Conservation (phyloP, 1,284 basidiomycete genomes). For the Boletus semigastroideus region DNA sequence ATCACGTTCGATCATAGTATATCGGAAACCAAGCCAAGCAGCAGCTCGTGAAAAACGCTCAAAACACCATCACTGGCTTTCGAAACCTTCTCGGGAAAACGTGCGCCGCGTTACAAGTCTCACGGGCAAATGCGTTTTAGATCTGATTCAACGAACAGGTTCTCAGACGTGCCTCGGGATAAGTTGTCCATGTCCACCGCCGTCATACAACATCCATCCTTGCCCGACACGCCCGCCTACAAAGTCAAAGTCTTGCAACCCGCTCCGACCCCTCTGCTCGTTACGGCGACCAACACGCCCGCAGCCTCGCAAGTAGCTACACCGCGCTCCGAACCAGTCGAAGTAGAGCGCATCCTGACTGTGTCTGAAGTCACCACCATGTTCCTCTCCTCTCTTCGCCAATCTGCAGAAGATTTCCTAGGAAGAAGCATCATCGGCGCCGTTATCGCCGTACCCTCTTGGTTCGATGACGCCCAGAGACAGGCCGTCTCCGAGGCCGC, state of each 20-base stretch:
- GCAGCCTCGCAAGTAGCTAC: slow-evolving; percentile 71
- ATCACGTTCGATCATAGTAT: slow-evolving; percentile 57
- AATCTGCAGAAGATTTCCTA: slow-evolving; percentile 92
- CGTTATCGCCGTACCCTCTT: slow-evolving; percentile 82
- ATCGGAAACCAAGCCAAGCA: slow-evolving; percentile 95
- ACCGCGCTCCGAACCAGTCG: slow-evolving; percentile 77
- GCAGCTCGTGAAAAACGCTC: slow-evolving; percentile 93
- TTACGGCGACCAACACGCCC: slow-evolving; percentile 57
- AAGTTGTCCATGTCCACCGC: slow-evolving; percentile 56
- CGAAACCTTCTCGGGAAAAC: slow-evolving; percentile 92
- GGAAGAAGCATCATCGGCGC: slow-evolving; percentile 81
- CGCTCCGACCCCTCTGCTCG: slow-evolving; percentile 59
- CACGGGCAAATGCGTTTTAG: neutral
- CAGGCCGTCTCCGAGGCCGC: slow-evolving; percentile 75
- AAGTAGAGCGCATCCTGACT: slow-evolving; percentile 75
- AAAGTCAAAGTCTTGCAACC: slow-evolving; percentile 82
- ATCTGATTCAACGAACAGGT: slow-evolving; percentile 43
- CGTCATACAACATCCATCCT: slow-evolving; percentile 74
- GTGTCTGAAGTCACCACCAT: slow-evolving; percentile 84
- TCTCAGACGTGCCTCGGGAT: slow-evolving; percentile 70
- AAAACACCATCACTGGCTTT: slow-evolving; percentile 95
- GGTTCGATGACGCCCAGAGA: slow-evolving; percentile 71
- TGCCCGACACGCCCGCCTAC: slow-evolving; percentile 78
- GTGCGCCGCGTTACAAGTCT: slow-evolving; percentile 40
- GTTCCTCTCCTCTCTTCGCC: slow-evolving; percentile 83